A percentile compares a stretch with the other conserved stretches of the same genome.
Conservation (phyloP, 2,329 filamentous ascomycete species). For the Cercospora janseana region DNA sequence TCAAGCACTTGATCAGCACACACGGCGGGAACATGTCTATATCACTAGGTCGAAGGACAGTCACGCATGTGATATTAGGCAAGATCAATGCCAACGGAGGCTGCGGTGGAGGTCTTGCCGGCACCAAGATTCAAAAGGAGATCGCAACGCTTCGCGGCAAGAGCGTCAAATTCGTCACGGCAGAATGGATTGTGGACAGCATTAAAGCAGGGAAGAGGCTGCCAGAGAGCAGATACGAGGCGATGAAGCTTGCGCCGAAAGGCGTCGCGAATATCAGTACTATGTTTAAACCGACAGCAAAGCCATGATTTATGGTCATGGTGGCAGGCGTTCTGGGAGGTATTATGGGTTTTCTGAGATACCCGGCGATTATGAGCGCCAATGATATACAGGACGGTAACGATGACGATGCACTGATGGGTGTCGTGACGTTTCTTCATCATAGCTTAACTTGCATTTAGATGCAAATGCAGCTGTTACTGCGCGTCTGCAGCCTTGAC, state of each 20-base stretch:
- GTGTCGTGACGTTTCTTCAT: too few relatives aligned
- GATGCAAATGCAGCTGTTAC: too few relatives aligned
- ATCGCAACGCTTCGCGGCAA: slow-evolving; percentile 65
- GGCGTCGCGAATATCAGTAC: slow-evolving; percentile 63
- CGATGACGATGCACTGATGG: background rate
- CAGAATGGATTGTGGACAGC: slow-evolving; percentile 85
- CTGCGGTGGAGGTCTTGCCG: slow-evolving; percentile 72
- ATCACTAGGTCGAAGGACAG: slow-evolving; percentile 66
- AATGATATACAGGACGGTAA: slow-evolving; percentile 10
- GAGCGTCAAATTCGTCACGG: slow-evolving; percentile 73
- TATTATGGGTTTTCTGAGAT: slow-evolving; percentile 15
- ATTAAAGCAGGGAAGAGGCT: slow-evolving; percentile 72
- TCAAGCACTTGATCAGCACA: slow-evolving; percentile 72
- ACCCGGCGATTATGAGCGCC: slow-evolving; percentile 15
- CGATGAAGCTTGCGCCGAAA: slow-evolving; percentile 59
- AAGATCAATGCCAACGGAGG: slow-evolving; percentile 47
- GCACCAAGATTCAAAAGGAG: slow-evolving; percentile 77
- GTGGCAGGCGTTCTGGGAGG: background rate
- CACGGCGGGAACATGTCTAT: slow-evolving; percentile 73
- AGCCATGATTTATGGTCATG: slow-evolving; percentile 2
- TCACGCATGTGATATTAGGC: slow-evolving; percentile 85
- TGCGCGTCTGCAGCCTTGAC: too few relatives aligned
- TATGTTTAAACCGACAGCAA: slow-evolving; percentile 27
- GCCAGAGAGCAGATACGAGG: slow-evolving; percentile 69
- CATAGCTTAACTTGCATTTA: too few relatives aligned